A percentile compares a stretch with the other conserved stretches of the same genome.
phyloP scores from a whole-genome alignment of 169 alveolate species.

The Eimeria necatrix region DNA sequence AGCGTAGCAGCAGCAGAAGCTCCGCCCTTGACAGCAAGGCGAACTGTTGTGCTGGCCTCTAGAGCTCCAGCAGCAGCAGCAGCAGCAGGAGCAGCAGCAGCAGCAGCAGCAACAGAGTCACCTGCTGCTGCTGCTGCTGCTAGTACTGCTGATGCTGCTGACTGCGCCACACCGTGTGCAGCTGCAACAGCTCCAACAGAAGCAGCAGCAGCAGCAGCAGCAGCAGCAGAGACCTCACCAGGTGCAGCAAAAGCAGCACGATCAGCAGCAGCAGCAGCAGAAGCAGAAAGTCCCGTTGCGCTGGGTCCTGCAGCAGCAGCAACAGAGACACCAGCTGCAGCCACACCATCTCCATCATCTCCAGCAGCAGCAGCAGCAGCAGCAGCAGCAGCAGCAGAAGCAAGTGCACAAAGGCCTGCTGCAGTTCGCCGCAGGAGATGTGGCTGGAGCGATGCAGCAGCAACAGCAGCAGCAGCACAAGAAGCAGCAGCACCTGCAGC shows the following conservation, averaged over 20 bases:
- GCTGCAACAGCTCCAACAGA: too few relatives aligned
- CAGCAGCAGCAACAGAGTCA: constrained; percentile 1
- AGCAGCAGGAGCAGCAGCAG: constrained; percentile 20
- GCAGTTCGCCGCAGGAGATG: too few relatives aligned
- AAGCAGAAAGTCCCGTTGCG: too few relatives aligned
- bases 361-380: constrained; percentile 12
- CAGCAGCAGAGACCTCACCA: too few relatives aligned
- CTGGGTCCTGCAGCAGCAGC: constrained; percentile 40
- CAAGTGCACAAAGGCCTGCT: not conserved
- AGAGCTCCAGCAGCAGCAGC: constrained; percentile 26
- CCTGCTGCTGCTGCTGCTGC: constrained; percentile 25
- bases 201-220: too few relatives aligned
- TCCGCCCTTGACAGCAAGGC: not conserved
- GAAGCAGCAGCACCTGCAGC: too few relatives aligned
- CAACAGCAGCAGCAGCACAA: too few relatives aligned
- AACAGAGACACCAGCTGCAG: not conserved
- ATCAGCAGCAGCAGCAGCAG: not conserved
- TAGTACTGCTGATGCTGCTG: not conserved
- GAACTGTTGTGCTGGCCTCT: not conserved
- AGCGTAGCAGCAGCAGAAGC: constrained; percentile 47
- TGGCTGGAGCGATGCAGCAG: too few relatives aligned
- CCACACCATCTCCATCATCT: not conserved
- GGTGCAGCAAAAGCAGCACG: too few relatives aligned
- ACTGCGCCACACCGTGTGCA: not conserved
- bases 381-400: not conserved